Conservation (phyloP, 2,329 filamentous ascomycete species). For the Teratosphaeria nubilosa region DNA sequence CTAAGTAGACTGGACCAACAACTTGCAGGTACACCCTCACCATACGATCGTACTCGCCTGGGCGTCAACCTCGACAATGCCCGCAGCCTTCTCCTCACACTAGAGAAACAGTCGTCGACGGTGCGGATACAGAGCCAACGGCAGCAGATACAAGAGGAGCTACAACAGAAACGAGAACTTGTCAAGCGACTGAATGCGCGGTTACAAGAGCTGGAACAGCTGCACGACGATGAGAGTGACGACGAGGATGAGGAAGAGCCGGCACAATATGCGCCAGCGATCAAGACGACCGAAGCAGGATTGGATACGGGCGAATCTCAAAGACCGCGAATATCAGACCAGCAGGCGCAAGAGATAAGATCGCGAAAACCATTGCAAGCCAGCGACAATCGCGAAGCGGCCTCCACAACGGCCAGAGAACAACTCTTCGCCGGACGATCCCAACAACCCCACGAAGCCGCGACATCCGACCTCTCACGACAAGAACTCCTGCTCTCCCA, state of each 20-base stretch:
- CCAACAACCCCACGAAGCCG: constrained; percentile 6
- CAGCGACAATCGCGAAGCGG: constrained; percentile 19
- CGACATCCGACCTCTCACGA: constrained; percentile 14
- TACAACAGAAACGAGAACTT: constrained; percentile 54
- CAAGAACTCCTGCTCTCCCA: constrained; percentile 63
- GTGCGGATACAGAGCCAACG: constrained; percentile 50
- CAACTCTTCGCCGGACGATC: constrained; percentile 27
- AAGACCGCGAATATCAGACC: constrained; percentile 5
- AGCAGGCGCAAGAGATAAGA: constrained; percentile 10
- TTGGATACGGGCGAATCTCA: constrained; percentile 15
- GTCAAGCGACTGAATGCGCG: constrained; percentile 57
- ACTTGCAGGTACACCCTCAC: constrained; percentile 42
- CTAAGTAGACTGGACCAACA: constrained; percentile 56
- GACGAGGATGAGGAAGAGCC: constrained; percentile 30
- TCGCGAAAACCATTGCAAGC: constrained; percentile 14
- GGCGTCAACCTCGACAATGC: constrained; percentile 61
- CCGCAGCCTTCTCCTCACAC: constrained; percentile 54
- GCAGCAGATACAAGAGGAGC: constrained; percentile 51
- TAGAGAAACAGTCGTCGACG: constrained; percentile 58
- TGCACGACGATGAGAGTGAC: constrained; percentile 32
- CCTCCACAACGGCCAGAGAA: constrained; percentile 25
- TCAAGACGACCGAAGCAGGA: constrained; percentile 19
- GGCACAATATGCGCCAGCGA: constrained; percentile 33
- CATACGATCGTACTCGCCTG: constrained; percentile 53
- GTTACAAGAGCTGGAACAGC: constrained; percentile 57